Evolutionary conservation across 768 basidiomycete species (phyloP), one percentile per base, ranked within the genome.

Genomic region (Crassisporium funariophilum): DNA sequence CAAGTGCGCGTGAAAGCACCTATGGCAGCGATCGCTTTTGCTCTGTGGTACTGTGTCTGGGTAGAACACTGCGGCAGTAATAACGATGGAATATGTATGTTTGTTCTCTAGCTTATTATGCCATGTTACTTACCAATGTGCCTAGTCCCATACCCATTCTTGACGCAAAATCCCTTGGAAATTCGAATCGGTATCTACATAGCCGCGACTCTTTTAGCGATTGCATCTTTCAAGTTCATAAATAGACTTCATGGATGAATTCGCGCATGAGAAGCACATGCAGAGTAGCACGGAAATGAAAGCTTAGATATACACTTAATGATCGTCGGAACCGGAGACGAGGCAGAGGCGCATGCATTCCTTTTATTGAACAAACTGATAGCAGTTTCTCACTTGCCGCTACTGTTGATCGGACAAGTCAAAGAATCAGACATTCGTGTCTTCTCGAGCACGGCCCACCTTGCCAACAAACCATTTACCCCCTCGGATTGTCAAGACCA

Each of bases 61-160:
- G 79, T 82, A 2, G 91, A 93, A 55, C 78, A 80, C 52, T 85
- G 82, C 50, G 82, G 82, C 0, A 65, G 58, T 5, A 74, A 69
- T 61, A 90, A 88, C 34, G 46, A 58, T 50, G 79, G 78, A 4
- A 60, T 58, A 2, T 89, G 85, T 88, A 52, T 66, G 83, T 76
- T n/a, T 13, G 6, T 34, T 20, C 41, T 41, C 15, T 34, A 11
- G 27, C 5, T 35, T 11, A 8, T 46, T 8, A n/a, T 35, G 11
- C 20, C 16, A 39, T 22, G 20, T n/a, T 21, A 35, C 31, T 21
- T 29, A 33, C 40, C 12, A 57, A 4, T n/a, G n/a, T n/a, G n/a
- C n/a, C n/a, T 46, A 88, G 87, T 91, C 69, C 88, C 90, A 20
- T 92, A 93, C 65, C 91, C 91, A 0, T 92, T 93, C 69, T 70